phyloP scores from a whole-genome alignment of 345 rosid species.

The Mangifera indica region DNA sequence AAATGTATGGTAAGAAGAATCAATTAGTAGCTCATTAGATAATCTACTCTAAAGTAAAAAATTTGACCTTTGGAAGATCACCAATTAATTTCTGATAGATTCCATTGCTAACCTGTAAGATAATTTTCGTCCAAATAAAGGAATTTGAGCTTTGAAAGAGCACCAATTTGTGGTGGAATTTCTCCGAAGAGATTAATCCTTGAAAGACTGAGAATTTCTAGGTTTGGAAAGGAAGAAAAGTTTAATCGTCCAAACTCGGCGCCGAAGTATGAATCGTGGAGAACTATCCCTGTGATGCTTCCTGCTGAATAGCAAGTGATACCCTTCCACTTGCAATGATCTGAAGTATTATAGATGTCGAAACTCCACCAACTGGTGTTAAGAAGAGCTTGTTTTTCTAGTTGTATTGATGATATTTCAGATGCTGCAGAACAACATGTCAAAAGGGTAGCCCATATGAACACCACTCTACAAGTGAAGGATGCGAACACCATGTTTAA shows the following conservation, averaged over 20 bases:
- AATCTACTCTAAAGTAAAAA: background rate
- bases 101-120: background rate
- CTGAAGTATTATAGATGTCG: background rate
- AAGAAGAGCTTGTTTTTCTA: background rate
- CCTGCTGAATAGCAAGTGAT: background rate
- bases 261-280: background rate
- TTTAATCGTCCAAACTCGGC: background rate
- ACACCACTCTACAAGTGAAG: background rate
- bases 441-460: background rate
- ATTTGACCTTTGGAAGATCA: background rate
- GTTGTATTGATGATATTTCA: background rate
- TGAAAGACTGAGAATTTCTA: background rate
- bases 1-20: too few species aligned
- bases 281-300: background rate
- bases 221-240: constrained; percentile 7
- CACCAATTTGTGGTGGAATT: too few species aligned
- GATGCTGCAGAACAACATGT: background rate
- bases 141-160: too few species aligned
- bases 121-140: too few species aligned
- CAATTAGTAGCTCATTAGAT: too few species aligned
- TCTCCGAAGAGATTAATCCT: too few species aligned
- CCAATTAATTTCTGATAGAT: background rate
- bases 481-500: background rate
- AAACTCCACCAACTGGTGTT: background rate
- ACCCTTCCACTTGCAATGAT: background rate